Evolutionary conservation across 768 basidiomycete genomes (phyloP), one percentile per base, ranked within the genome.

Genomic region (Russula earlei): DNA sequence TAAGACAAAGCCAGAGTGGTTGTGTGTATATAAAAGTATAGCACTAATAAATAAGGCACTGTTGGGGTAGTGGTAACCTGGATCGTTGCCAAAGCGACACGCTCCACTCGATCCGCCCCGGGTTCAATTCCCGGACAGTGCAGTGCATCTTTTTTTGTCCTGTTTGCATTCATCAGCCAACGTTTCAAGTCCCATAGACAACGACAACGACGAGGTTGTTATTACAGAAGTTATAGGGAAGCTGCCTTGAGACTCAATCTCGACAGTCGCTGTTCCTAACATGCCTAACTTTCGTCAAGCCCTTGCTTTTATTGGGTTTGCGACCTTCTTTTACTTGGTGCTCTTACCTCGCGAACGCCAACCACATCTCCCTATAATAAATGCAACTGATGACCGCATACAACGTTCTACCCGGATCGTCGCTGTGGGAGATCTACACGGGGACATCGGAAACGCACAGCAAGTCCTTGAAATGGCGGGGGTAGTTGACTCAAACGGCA

Each of bases 341-440:
- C 20, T 54, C 20, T 54, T 37, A 25, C 19, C 27, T 29, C 41
- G 46, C 19, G 17, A 27, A 19, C 27, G 9, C 29, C 46, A 24
- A 24, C 27, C 29, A 15, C 24, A 7, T 4, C 14, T 7, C 11
- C 25, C 20, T 41, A 10, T 46, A 4, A 8, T 7, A 12, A 2
- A 22, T 34, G 12, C 8, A 20, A 1, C 22, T 20, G 20, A 49
- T 40, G 29, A 4, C 29, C 47, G 27, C 22, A 19, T 49, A 37
- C n/a, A 20, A 25, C 47, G 47, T 17, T 38, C 57, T 31, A 27
- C 66, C 64, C 81, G 79, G 59, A 87, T 97, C 22, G 82, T 95
- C 0, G 93, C 91, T 11, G 85, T 96, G 0, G 93, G 92, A 0
- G 95, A 98, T 63, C 70, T 98, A 33, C 95, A 98, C 63, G 93